Conservation (phyloP, 2,329 filamentous ascomycete genomes). For the Colletotrichum camelliae region DNA sequence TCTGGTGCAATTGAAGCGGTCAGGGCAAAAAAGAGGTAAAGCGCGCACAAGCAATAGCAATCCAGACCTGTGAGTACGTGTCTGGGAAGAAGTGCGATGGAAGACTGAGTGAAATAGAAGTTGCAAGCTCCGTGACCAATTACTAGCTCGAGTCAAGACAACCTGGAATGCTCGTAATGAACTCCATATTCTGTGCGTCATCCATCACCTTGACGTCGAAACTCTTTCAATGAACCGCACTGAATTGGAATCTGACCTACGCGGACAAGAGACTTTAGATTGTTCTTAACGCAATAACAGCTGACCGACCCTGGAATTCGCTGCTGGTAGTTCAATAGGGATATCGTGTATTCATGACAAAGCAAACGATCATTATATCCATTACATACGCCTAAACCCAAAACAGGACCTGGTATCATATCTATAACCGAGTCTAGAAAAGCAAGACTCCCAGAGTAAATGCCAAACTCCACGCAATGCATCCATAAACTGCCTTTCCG, state of each 20-base stretch:
- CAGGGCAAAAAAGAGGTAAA: not conserved
- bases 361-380: not conserved
- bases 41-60: not conserved
- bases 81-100: not conserved
- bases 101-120: not conserved
- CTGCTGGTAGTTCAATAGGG: not conserved
- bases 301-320: not conserved
- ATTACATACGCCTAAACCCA: not conserved
- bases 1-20: not conserved
- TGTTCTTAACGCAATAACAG: not conserved
- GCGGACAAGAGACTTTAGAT: not conserved
- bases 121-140: not conserved
- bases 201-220: not conserved
- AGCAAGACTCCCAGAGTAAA: conserved; percentile 1
- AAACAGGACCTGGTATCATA: conserved; percentile 11
- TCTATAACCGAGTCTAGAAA: not conserved
- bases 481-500: not conserved
- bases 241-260: not conserved
- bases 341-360: not conserved
- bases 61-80: not conserved
- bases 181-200: not conserved
- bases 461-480: conserved; percentile 20
- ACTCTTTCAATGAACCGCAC: not conserved
- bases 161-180: not conserved
- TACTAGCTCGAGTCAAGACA: not conserved